Evolutionary conservation across 2,329 filamentous ascomycete species (phyloP).

Genomic region (Fusarium verticillioides): DNA sequence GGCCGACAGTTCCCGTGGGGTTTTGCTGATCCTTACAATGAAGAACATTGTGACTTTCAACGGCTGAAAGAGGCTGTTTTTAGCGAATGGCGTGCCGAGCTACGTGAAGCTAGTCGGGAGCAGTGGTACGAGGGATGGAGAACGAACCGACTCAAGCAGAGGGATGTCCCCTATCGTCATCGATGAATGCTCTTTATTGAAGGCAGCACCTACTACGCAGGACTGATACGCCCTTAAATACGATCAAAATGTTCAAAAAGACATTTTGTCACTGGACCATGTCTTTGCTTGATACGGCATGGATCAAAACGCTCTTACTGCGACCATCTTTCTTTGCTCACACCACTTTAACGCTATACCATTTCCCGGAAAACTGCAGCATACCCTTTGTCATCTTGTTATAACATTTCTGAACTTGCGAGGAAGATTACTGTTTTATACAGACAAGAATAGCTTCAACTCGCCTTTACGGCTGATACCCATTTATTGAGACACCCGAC

Average conservation of each 20-base stretch:
- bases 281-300: constrained; percentile 32
- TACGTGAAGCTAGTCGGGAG: constrained; percentile 89
- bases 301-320: constrained; percentile 26
- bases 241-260: background rate
- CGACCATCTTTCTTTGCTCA: constrained; percentile 36
- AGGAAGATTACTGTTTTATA: constrained; percentile 21
- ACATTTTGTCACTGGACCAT: constrained; percentile 4
- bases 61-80: constrained; percentile 93
- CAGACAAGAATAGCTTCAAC: constrained; percentile 20
- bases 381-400: constrained; percentile 50
- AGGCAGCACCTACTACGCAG: constrained; percentile 7
- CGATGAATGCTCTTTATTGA: constrained; percentile 42
- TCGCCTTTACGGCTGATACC: constrained; percentile 37
- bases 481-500: constrained; percentile 24
- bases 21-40: constrained; percentile 92
- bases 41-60: constrained; percentile 92
- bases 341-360: constrained; percentile 35
- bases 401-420: constrained; percentile 32
- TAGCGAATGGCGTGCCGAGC: constrained; percentile 88
- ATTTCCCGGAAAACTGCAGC: constrained; percentile 48
- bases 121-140: constrained; percentile 98
- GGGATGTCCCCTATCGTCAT: constrained; percentile 54
- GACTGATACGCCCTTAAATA: constrained; percentile 1
- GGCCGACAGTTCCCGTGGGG: constrained; percentile 97
- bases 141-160: constrained; percentile 73